Base-by-base conservation (phyloP, 129 eudicot genomes). In the sunflower (Helianthus annuus) region DNA sequence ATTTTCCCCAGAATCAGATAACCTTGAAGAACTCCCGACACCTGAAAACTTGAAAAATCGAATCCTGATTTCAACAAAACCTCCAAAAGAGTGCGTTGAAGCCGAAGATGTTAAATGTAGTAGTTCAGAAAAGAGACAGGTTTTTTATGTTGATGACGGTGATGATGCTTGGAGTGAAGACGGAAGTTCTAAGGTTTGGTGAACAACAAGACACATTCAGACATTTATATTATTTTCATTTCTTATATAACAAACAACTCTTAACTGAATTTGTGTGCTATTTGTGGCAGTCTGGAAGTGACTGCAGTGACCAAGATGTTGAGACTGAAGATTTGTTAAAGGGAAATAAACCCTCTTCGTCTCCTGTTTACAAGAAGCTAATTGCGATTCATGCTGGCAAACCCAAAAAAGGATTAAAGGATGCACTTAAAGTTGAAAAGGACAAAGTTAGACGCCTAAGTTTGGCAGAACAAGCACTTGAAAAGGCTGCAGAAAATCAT, bases 31-130 rank as follows among this genome's bases (percentile, higher is more conserved):
- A 38, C 48, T 83, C 17, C 84, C 82, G 12, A 60, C 82, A 5
- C 88, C 88, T 0, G 84, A 83, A 70, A 68, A 61, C 24, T 72
- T 83, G 69, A 83, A 80, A 60, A 1, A 70, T 56, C 70, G 68
- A 49, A 79, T 83, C 42, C 13, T 83, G 36, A 71, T 83, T 36
- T 83, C 88, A 45, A 83, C 88, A 14, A 83, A 83, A 83, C 88
- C 88, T n/a, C 88, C 88, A 44, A 83, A 83, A 64, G 82, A 83
- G 54, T 83, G 71, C 48, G 76, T 75, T 42, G 78, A 65, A 70
- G 29, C 73, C 7, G 55, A 71, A 55, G 69, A 65, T 12, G 71
- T 44, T 22, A 75, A 78, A 14, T 42, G 14, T 11, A 53, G 48
- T 53, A 75, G 55, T 42, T 66, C 79, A 57, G 60, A 38, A 19